These are phyloP conservation scores for Globisporangium cystogenes DNA, from an alignment of 352 stramenopile genomes.

Conservation along the genomic window DNA sequence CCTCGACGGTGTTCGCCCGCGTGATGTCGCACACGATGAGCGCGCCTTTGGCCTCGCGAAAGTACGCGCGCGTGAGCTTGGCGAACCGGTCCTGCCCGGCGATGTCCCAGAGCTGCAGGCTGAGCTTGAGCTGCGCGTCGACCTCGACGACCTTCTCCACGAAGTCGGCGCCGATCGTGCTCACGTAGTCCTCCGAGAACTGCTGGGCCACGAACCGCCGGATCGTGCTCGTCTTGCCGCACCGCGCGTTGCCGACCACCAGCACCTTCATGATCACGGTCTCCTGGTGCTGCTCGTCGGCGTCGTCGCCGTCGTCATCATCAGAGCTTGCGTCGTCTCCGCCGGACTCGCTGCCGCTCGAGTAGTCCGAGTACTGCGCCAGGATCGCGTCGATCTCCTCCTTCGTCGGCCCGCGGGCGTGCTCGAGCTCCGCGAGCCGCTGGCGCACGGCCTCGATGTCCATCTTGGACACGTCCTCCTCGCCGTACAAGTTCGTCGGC, in stretches of 20 bases:
- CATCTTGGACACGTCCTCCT: conserved; percentile 13
- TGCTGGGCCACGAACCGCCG: conserved; percentile 59
- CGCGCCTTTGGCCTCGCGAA: conserved; percentile 71
- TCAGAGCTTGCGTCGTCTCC: conserved; percentile 12
- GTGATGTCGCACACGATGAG: conserved; percentile 89
- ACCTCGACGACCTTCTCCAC: conserved; percentile 76
- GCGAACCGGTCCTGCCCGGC: conserved; percentile 84
- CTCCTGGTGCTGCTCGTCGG: conserved; percentile 18
- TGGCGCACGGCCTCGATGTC: conserved; percentile 42
- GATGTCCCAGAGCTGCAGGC: conserved; percentile 87
- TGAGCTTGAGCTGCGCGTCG: conserved; percentile 46
- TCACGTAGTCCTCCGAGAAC: conserved; percentile 82
- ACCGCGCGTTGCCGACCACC: conserved; percentile 84
- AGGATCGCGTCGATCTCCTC: conserved; percentile 60
- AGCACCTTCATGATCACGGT: conserved; percentile 81
- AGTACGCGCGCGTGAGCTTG: conserved; percentile 86
- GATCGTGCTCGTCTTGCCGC: conserved; percentile 87
- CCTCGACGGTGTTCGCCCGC: conserved; percentile 79
- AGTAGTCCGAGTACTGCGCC: conserved; percentile 42
- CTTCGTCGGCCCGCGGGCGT: conserved; percentile 30
- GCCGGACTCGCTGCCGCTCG: conserved; percentile 5
- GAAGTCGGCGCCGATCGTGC: conserved; percentile 86
- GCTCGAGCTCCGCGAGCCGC: conserved; percentile 42
- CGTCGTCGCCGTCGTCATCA: conserved; percentile 4
- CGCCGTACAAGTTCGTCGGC: conserved; percentile 3